phyloP scores from a whole-genome alignment of 1,284 basidiomycete genomes.

The Ceraceosorus bombacis region DNA sequence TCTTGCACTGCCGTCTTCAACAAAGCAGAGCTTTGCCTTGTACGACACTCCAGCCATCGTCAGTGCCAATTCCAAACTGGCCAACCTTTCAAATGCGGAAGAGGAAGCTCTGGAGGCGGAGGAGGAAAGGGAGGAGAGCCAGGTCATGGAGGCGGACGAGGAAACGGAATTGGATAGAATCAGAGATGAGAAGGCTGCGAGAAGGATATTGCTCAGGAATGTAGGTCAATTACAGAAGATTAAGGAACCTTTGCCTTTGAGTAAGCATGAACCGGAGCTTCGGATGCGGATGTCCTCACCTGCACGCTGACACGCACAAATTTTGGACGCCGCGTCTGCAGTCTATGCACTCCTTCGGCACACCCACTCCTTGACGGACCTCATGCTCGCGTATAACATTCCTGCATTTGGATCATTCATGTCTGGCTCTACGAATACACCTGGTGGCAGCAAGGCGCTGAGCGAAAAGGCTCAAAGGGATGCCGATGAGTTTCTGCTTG shows the following conservation, averaged over 20 bases:
- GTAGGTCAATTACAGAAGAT: slow-evolving; percentile 39
- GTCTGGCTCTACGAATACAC: not conserved
- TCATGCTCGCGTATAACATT: slow-evolving; percentile 42
- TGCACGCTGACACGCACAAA: not conserved
- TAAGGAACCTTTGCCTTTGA: slow-evolving; percentile 37
- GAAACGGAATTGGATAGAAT: slow-evolving; percentile 8
- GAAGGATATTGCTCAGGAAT: slow-evolving; percentile 38
- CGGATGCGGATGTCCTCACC: not conserved
- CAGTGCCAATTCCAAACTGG: slow-evolving; percentile 10
- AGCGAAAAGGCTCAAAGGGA: slow-evolving; percentile 33
- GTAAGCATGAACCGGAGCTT: not conserved
- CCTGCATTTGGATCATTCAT: slow-evolving; percentile 42
- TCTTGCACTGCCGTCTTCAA: not conserved
- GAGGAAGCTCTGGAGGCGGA: slow-evolving; percentile 9
- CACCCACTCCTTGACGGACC: slow-evolving; percentile 35
- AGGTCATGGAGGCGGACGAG: slow-evolving; percentile 12
- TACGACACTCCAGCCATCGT: slow-evolving; percentile 38
- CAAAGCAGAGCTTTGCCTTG: slow-evolving; percentile 10
- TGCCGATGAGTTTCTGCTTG: slow-evolving; percentile 42
- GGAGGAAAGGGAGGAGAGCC: slow-evolving; percentile 11
- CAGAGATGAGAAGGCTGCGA: slow-evolving; percentile 5
- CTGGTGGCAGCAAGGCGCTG: slow-evolving; percentile 8
- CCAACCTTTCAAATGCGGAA: slow-evolving; percentile 5
- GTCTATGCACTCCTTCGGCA: slow-evolving; percentile 32
- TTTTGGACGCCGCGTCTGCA: not conserved